Base-by-base conservation (phyloP, 2,329 filamentous ascomycete genomes). In the Fusarium graminum region DNA sequence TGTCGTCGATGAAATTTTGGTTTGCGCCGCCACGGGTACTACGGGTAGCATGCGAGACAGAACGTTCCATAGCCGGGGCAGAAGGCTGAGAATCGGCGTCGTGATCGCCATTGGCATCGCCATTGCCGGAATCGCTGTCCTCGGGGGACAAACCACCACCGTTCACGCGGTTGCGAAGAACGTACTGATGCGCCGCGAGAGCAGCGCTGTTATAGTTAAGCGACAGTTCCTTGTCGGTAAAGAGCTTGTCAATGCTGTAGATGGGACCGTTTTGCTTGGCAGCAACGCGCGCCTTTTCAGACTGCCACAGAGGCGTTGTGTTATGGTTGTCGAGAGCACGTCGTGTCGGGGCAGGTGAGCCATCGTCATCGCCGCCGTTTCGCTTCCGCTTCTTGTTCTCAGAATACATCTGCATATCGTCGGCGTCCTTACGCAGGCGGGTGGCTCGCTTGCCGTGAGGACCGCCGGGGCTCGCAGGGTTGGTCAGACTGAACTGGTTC, bases 231-330 rank as follows among this genome's bases (percentile, higher is more conserved):
- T 89, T 90, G 69, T 91, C 88, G 0, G 88, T 90, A 49, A 91
- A 91, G 36, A 91, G 83, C 79, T 90, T 90, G 70, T 90, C 88
- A 59, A 91, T 85, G 73, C 85, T 90, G 74, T 89, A 90, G 3
- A 88, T 78, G 0, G 86, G 83, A 10, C 86, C 87, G 19, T 85
- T 83, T 70, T 87, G 83, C 73, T 85, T 85, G 56, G 84, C 79
- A 53, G 81, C 79, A 57, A 80, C 78, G 67, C 83, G 80, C 51
- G 87, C 78, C 72, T 86, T 85, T 68, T 90, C 88, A 49, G 82
- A 85, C 72, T 87, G 85, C 87, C 87, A 90, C 25, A 89, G 78
- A 8, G 87, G 82, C 2, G 88, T 90, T 29, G 83, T 87, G 69
- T 80, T 85, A 54, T 83, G 83, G 42, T 82, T 80, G 45, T 90